Base-by-base conservation (phyloP, 768 basidiomycete genomes). In the Rhizopogon salebrosus region DNA sequence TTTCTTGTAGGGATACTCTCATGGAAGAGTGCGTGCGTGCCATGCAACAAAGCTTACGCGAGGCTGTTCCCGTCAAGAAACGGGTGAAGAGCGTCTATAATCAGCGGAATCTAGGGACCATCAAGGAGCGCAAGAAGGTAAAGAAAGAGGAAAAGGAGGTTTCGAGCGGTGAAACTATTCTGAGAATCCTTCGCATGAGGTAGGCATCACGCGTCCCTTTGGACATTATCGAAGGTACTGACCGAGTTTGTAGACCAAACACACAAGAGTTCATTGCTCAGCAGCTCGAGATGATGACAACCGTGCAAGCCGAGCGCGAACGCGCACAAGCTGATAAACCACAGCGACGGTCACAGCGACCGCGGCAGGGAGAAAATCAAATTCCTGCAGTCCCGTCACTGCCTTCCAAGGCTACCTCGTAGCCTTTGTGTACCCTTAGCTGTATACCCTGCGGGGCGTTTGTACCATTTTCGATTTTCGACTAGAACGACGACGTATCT, bases 21-120 rank as follows among this genome's bases (percentile, higher is more conserved):
- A 94, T 92, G 88, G 89, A 97, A 69, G 94, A 97, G 72, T 97
- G 93, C 59, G 93, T 97, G 18, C 84, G 90, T 7, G 89, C 93
- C 76, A 94, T 95, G 85, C 94, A 95, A 63, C 87, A 92, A 60
- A 87, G 80, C 10, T 73, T 98, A 34, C 81, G 87, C 13, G 77
- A 80, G 4, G 77, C 85, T 1, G 83, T 90, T 6, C 80, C 87
- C 9, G 75, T 89, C 59, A 90, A 89, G 76, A 91, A 89, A 67
- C 86, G 93, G 9, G 88, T 85, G 2, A 98, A 98, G 79, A 92
- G 91, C 55, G 89, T 99, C 18, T 90, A 92, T 58, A 76, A 84
- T 11, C 94, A 95, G 62, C 84, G 93, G 45, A 99, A 98, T 67
- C 80, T 98, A 6, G 95, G 95, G 10, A 99, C 97, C 6, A 98